phyloP scores from a whole-genome alignment of 176 grass and related monocot genomes.

The Carex kokanica region DNA sequence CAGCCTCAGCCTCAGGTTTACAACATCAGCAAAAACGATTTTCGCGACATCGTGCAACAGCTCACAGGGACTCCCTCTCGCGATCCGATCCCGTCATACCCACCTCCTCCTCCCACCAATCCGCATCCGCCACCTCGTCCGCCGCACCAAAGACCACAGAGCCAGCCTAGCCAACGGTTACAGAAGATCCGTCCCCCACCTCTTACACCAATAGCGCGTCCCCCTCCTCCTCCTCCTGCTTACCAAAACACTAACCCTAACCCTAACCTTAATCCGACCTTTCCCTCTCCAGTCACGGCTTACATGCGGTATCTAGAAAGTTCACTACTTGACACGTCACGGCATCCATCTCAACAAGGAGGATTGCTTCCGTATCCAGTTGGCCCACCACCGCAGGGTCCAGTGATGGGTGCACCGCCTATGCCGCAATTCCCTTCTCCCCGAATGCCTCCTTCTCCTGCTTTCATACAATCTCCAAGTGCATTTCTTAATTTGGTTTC shows the following conservation, averaged over 20 bases:
- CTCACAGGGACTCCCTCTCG: slow-evolving; percentile 80
- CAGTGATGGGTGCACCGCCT: background rate
- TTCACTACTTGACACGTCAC: slow-evolving; percentile 24
- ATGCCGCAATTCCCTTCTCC: slow-evolving; percentile 20
- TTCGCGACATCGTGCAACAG: slow-evolving; percentile 95
- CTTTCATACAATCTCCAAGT: slow-evolving; percentile 21
- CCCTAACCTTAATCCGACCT: slow-evolving; percentile 14
- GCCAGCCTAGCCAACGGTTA: slow-evolving; percentile 19
- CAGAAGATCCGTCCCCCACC: slow-evolving; percentile 27
- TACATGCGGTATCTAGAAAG: slow-evolving; percentile 30
- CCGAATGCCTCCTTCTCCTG: slow-evolving; percentile 9
- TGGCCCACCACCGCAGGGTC: background rate
- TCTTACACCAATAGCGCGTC: slow-evolving; percentile 22
- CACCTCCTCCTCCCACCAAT: background rate
- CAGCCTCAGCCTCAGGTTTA: slow-evolving; percentile 96
- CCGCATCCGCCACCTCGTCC: slow-evolving; percentile 30
- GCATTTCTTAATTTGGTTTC: slow-evolving; percentile 27
- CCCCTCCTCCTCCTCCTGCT: slow-evolving; percentile 2
- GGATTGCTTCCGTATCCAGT: slow-evolving; percentile 28
- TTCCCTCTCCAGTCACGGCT: slow-evolving; percentile 24
- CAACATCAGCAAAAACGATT: slow-evolving; percentile 99
- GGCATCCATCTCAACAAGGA: background rate
- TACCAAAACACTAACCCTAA: slow-evolving; percentile 21
- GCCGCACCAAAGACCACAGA: slow-evolving; percentile 42
- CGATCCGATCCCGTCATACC: slow-evolving; percentile 28